Conservation (phyloP, 768 basidiomycete species). For the Boletus fagicola region DNA sequence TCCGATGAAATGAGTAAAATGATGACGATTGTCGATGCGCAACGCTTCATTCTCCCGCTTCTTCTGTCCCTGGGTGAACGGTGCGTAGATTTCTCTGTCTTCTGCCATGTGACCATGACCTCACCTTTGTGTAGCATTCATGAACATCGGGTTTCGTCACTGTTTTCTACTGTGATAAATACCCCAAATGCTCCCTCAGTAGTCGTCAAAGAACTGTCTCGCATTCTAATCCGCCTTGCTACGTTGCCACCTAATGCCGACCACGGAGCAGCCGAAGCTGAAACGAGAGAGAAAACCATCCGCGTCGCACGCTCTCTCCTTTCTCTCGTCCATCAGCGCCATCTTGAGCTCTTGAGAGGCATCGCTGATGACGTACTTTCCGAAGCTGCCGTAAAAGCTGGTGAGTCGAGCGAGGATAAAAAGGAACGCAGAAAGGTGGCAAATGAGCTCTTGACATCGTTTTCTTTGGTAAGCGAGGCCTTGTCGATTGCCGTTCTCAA, state of each 20-base stretch:
- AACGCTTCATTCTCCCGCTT: conserved; percentile 58
- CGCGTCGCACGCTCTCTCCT: conserved; percentile 41
- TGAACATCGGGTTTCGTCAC: conserved; percentile 25
- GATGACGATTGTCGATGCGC: conserved; percentile 48
- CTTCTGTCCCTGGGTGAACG: conserved; percentile 38
- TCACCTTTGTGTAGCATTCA: conserved; percentile 29
- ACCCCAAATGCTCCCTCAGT: conserved; percentile 18
- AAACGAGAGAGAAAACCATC: conserved; percentile 4
- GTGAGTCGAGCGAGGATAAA: conserved; percentile 22
- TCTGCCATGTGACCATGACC: not conserved
- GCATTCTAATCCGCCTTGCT: conserved; percentile 23
- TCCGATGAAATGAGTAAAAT: conserved; percentile 46
- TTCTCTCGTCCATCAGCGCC: conserved; percentile 61
- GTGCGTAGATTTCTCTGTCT: conserved; percentile 34
- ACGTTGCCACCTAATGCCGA: conserved; percentile 4
- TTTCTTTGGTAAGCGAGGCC: conserved; percentile 48
- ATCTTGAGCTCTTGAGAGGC: conserved; percentile 49
- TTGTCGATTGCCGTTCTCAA: not conserved
- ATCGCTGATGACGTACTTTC: conserved; percentile 39
- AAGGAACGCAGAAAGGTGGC: conserved; percentile 41
- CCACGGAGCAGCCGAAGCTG: not conserved
- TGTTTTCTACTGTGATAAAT: conserved; percentile 35
- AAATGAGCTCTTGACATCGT: conserved; percentile 55
- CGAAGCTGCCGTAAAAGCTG: conserved; percentile 11
- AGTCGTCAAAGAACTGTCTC: conserved; percentile 23